Evolutionary conservation across 106 monocot species (phyloP), one percentile per base, ranked within the genome.

Genomic region (Platanthera guangdongensis): DNA sequence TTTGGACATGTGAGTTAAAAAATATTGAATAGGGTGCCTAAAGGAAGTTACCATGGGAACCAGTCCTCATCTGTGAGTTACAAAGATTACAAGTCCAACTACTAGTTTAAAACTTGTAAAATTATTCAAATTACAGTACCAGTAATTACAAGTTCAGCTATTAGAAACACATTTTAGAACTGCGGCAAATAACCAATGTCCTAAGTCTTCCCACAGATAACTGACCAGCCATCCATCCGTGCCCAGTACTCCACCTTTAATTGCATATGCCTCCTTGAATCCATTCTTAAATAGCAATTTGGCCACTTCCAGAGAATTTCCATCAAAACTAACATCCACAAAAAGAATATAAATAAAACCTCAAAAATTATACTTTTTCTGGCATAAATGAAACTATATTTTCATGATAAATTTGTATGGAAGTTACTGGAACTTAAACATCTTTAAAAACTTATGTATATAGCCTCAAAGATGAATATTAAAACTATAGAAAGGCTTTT

Each of bases 261-360:
- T 88, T 76, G 97, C 94, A 86, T 92, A 99, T 28, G 88, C 90
- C 75, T 91, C 97, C 76, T 94, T 94, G 74, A 99, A 99, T 50
- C 97, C 94, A 74, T 86, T 90, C 62, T 94, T 88, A 63, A 80
- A 80, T 22, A 99, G 74, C 4, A 94, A 76, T 70, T 94, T 91
- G 13, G 97, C 94, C n/a, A 88, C 83, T 81, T 85, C 80, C 30
- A 99, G 71, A 70, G 97, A 99, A 76, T 84, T 83, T 79, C 86
- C 97, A 84, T 92, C 97, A 81, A 99, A 99, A 83, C 97, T 99
- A 88, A 87, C 87, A 88, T 94, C 73, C 87, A 88, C 83, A 85
- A 85, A 52, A 81, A 69, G 76, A 55, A 63, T 55, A 67, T 75
- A 51, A 59, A 59, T 18, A 21, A 60, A 60, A 21, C 59, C 7